Conservation (phyloP, 345 rosid species). For the Eucalyptus albens region DNA sequence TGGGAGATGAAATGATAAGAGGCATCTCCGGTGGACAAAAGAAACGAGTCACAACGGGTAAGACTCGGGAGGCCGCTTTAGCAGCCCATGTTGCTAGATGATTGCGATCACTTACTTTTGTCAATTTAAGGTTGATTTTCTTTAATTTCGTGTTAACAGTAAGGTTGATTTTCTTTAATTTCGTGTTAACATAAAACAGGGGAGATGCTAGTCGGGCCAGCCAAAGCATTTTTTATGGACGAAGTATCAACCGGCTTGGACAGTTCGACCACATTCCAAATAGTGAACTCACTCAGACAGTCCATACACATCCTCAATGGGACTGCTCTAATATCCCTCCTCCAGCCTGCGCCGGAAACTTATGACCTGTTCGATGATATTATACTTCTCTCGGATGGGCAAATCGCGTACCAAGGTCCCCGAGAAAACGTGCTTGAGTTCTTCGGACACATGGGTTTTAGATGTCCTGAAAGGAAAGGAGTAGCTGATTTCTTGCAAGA, state of each 20-base stretch:
- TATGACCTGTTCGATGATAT: slow-evolving; percentile 65
- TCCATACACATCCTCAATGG: slow-evolving; percentile 46
- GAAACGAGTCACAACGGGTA: slow-evolving; percentile 47
- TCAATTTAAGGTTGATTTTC: not conserved
- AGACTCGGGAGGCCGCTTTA: not conserved
- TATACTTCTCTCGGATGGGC: slow-evolving; percentile 72
- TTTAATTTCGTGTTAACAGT: not conserved
- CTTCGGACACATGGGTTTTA: slow-evolving; percentile 54
- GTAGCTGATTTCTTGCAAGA: slow-evolving; percentile 88
- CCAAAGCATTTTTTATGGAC: slow-evolving; percentile 74
- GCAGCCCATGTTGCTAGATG: not conserved
- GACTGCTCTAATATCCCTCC: slow-evolving; percentile 69
- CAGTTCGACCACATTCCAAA: slow-evolving; percentile 73
- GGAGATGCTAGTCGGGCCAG: slow-evolving; percentile 81
- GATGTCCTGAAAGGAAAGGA: slow-evolving; percentile 72
- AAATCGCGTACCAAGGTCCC: slow-evolving; percentile 71
- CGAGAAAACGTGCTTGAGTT: slow-evolving; percentile 51
- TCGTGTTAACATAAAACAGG: slow-evolving; percentile 7
- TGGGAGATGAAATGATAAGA: slow-evolving; percentile 47
- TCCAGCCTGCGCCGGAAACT: slow-evolving; percentile 80
- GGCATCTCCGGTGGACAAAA: slow-evolving; percentile 58
- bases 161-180: not conserved
- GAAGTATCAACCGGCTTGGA: slow-evolving; percentile 84
- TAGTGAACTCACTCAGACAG: slow-evolving; percentile 59
- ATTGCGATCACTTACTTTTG: not conserved